Evolutionary conservation across 345 rosid species (phyloP).

Genomic region (Toxicodendron radicans): DNA sequence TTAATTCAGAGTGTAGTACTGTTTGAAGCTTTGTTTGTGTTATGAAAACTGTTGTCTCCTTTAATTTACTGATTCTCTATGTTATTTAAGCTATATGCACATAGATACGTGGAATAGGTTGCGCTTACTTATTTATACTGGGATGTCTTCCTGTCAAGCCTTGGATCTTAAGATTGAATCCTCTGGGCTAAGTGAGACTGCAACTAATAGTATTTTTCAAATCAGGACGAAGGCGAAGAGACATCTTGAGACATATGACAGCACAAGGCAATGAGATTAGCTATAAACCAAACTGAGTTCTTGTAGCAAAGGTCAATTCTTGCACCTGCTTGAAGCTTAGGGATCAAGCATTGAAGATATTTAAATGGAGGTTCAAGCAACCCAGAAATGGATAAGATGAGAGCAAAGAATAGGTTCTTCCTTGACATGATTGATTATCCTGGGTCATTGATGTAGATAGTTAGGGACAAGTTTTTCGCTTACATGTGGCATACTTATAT

Average conservation of each 20-base stretch:
- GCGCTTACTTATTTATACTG: neutral
- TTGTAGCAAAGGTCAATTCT: conserved; percentile 3
- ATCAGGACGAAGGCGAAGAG: conserved; percentile 40
- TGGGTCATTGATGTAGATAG: neutral
- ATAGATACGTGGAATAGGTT: neutral
- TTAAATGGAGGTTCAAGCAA: neutral
- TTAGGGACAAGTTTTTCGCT: neutral
- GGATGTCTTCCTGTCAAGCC: neutral
- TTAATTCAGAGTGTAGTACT: neutral
- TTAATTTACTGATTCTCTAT: neutral
- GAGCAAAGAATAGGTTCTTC: neutral
- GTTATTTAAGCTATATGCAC: neutral
- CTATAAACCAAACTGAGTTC: neutral
- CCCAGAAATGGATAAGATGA: neutral
- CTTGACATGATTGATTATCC: neutral
- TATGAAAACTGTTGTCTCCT: neutral
- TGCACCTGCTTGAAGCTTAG: neutral
- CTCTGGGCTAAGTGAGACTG: neutral
- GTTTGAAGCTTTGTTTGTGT: neutral
- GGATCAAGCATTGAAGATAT: neutral
- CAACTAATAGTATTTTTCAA: neutral
- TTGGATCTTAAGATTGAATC: neutral
- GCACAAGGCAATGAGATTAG: conserved; percentile 11
- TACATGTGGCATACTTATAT: no score
- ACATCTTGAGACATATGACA: conserved; percentile 18